Percentiles rank a stretch among this genome's conserved stretches.
These are phyloP conservation scores for Monilinia laxa DNA, from an alignment of 2,329 filamentous ascomycete species.

Conservation along the genomic window DNA sequence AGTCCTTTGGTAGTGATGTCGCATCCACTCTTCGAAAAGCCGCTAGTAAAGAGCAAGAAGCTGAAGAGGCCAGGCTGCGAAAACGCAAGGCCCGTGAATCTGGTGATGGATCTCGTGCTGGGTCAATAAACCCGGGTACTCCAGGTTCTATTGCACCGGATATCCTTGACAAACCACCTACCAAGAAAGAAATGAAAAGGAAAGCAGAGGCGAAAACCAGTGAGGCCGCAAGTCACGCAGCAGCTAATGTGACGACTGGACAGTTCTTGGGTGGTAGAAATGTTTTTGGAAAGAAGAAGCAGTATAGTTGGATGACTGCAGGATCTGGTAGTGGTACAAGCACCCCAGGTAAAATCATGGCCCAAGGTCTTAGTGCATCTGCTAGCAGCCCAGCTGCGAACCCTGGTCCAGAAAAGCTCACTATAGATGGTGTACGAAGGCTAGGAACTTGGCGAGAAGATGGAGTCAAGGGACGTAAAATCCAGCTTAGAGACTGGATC, in stretches of 20 bases:
- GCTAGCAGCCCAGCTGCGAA: constrained; percentile 42
- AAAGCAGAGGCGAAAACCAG: constrained; percentile 70
- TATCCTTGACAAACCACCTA: constrained; percentile 65
- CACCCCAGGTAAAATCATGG: constrained; percentile 46
- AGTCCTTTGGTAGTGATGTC: constrained; percentile 45
- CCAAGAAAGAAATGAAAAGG: constrained; percentile 85
- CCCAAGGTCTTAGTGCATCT: constrained; percentile 42
- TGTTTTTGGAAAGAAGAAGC: constrained; percentile 63
- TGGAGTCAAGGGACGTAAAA: constrained; percentile 69
- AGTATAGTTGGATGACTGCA: constrained; percentile 71
- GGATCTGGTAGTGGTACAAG: constrained; percentile 51
- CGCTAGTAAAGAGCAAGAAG: constrained; percentile 64
- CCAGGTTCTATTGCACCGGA: constrained; percentile 64
- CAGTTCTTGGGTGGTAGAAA: constrained; percentile 70
- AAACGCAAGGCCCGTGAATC: constrained; percentile 55
- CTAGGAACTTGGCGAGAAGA: constrained; percentile 79
- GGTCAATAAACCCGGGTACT: constrained; percentile 55
- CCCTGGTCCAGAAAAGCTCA: constrained; percentile 46
- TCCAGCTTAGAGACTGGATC: constrained; percentile 83
- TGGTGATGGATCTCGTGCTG: constrained; percentile 50
- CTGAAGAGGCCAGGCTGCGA: constrained; percentile 71
- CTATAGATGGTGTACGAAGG: constrained; percentile 59
- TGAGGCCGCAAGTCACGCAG: constrained; percentile 75
- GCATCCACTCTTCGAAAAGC: constrained; percentile 57
- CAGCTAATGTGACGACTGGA: constrained; percentile 79